phyloP scores from a whole-genome alignment of 2,329 filamentous ascomycete genomes.

The Volutella citrinella region DNA sequence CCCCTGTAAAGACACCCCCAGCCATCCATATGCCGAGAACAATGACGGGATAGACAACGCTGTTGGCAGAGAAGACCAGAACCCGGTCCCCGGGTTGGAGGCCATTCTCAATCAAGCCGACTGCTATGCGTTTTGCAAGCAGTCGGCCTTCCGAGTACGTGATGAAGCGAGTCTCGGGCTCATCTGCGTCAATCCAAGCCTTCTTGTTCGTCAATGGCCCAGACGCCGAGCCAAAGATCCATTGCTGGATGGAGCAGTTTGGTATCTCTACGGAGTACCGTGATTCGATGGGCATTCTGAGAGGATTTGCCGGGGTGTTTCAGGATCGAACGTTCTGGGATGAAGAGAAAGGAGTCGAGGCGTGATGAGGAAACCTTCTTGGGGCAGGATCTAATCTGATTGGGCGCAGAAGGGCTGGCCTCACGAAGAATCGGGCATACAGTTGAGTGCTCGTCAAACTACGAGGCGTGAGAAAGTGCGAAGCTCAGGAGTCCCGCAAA shows the following conservation, averaged over 20 bases:
- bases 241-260: slow-evolving; percentile 50
- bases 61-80: slow-evolving; percentile 71
- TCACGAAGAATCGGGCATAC: too few relatives aligned
- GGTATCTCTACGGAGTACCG: slow-evolving; percentile 45
- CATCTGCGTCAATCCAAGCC: slow-evolving; percentile 61
- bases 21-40: slow-evolving; percentile 75
- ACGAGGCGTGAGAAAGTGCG: too few relatives aligned
- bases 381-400: too few relatives aligned
- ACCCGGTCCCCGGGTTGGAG: slow-evolving; percentile 67
- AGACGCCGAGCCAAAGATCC: slow-evolving; percentile 51
- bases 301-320: too few relatives aligned
- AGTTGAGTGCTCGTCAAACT: too few relatives aligned
- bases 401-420: too few relatives aligned
- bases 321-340: too few relatives aligned
- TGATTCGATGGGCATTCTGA: slow-evolving; percentile 45
- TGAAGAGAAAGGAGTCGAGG: too few relatives aligned
- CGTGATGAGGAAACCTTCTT: too few relatives aligned
- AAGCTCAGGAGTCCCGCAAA: too few relatives aligned
- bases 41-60: slow-evolving; percentile 67
- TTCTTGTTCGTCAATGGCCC: slow-evolving; percentile 41
- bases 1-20: slow-evolving; percentile 74
- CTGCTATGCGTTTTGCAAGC: slow-evolving; percentile 69
- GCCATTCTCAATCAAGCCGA: slow-evolving; percentile 63
- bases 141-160: slow-evolving; percentile 63
- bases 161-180: slow-evolving; percentile 65